Evolutionary conservation across 352 stramenopile genomes (phyloP).

Genomic region (Pythium volutum): DNA sequence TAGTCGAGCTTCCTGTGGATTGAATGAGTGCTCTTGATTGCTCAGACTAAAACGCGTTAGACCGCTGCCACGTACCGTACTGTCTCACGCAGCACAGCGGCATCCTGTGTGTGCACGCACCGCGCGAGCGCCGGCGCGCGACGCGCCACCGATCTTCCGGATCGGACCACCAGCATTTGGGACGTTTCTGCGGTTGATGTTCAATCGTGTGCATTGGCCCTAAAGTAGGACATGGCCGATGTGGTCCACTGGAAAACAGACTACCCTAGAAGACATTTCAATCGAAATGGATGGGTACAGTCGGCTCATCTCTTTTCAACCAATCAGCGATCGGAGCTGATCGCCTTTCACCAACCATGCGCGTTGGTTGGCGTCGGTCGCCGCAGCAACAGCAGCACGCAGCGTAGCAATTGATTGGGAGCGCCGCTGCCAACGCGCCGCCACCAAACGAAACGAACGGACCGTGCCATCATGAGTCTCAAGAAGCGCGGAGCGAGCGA

Average conservation of each 20-base stretch:
- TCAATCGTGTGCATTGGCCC: conserved; percentile 9
- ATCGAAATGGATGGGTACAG: conserved; percentile 26
- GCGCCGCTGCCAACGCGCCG: conserved; percentile 1
- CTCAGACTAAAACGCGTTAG: background rate
- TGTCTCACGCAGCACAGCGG: conserved; percentile 34
- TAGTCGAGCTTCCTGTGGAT: conserved; percentile 74
- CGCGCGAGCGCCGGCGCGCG: conserved; percentile 11
- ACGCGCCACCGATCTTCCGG: background rate
- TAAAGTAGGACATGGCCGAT: conserved; percentile 14
- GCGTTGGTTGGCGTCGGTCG: conserved; percentile 27
- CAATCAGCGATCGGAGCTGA: conserved; percentile 26
- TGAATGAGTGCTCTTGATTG: background rate
- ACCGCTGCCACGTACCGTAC: conserved; percentile 38
- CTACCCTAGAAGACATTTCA: conserved; percentile 29
- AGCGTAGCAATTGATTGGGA: conserved; percentile 5
- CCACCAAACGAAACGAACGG: background rate
- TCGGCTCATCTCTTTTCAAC: conserved; percentile 22
- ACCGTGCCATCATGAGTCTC: conserved; percentile 66
- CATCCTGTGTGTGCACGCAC: conserved; percentile 29
- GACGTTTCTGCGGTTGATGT: background rate
- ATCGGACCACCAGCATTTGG: conserved; percentile 35
- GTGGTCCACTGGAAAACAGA: conserved; percentile 16
- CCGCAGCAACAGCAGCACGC: conserved; percentile 1
- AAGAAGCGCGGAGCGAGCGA: conserved; percentile 71
- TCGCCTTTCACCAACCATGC: conserved; percentile 23